Conservation (phyloP, 1,284 basidiomycete species). For the Moesziomyces globuligerus region DNA sequence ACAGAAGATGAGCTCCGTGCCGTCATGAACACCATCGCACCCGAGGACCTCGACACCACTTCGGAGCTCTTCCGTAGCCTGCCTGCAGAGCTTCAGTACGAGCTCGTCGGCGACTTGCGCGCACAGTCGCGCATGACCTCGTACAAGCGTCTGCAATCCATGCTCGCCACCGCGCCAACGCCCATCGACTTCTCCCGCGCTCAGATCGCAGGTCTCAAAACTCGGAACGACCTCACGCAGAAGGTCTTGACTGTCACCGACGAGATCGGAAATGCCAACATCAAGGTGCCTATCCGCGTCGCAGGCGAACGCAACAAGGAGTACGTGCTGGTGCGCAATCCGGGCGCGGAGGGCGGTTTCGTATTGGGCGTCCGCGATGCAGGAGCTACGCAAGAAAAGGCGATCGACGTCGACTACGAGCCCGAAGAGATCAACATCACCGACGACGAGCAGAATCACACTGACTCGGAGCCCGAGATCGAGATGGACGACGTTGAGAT, state of each 20-base stretch:
- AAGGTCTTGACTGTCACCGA: slow-evolving; percentile 94
- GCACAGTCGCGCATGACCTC: slow-evolving; percentile 93
- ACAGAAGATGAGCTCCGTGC: slow-evolving; percentile 62
- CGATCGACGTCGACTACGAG: slow-evolving; percentile 77
- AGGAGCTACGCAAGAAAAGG: slow-evolving; percentile 79
- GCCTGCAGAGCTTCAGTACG: slow-evolving; percentile 95
- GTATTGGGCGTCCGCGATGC: slow-evolving; percentile 85
- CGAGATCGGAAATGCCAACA: slow-evolving; percentile 82
- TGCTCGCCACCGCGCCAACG: slow-evolving; percentile 83
- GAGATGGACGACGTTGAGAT: slow-evolving; percentile 64
- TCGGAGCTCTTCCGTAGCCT: slow-evolving; percentile 79
- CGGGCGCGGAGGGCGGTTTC: slow-evolving; percentile 85
- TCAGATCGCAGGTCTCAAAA: slow-evolving; percentile 79
- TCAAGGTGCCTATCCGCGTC: slow-evolving; percentile 89
- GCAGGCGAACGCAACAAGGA: slow-evolving; percentile 93
- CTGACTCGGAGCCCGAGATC: slow-evolving; percentile 41
- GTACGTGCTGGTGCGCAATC: slow-evolving; percentile 92
- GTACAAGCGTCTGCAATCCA: slow-evolving; percentile 86
- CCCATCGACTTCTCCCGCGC: slow-evolving; percentile 94
- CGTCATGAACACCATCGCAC: slow-evolving; percentile 60
- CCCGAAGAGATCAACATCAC: slow-evolving; percentile 44
- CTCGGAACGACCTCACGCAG: slow-evolving; percentile 91
- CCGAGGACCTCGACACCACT: slow-evolving; percentile 62
- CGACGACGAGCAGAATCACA: slow-evolving; percentile 32
- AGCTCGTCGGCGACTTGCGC: slow-evolving; percentile 94